Percentiles rank a stretch among this genome's conserved stretches.
Conservation (phyloP, 768 basidiomycete genomes). For the Austroboletus festivus region DNA sequence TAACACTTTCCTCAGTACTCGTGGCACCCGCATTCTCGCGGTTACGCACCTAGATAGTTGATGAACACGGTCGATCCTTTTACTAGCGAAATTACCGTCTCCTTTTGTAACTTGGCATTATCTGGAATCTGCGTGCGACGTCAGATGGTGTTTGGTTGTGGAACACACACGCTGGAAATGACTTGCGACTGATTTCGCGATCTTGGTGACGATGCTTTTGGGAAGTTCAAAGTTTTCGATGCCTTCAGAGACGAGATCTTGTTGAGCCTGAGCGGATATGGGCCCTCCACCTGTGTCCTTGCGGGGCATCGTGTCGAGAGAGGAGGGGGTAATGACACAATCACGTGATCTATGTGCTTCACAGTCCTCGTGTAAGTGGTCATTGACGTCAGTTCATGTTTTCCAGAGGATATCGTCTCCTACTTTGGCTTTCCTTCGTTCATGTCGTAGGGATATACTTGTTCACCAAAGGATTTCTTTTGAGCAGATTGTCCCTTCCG, state of each 20-base stretch:
- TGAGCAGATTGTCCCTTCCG: slow-evolving; percentile 54
- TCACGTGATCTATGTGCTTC: no score
- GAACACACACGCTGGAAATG: no score
- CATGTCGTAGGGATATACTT: slow-evolving; percentile 82
- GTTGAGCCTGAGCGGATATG: slow-evolving; percentile 72
- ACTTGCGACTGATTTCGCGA: slow-evolving; percentile 81
- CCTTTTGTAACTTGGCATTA: slow-evolving; percentile 84
- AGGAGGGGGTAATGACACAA: no score
- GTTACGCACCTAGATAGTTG: slow-evolving; percentile 75
- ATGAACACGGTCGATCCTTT: slow-evolving; percentile 95
- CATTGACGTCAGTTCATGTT: no score
- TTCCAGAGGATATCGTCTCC: slow-evolving; percentile 22
- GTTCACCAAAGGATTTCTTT: slow-evolving; percentile 89
- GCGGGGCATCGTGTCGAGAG: slow-evolving; percentile 49
- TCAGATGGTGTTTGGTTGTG: no score
- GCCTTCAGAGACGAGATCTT: slow-evolving; percentile 76
- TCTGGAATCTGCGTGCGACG: slow-evolving; percentile 67
- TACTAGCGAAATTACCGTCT: slow-evolving; percentile 77
- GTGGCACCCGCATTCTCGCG: no score
- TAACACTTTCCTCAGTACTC: no score
- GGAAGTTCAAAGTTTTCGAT: slow-evolving; percentile 91
- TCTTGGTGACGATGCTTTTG: slow-evolving; percentile 74
- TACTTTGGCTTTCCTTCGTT: slow-evolving; percentile 60
- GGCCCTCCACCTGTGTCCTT: slow-evolving; percentile 56
- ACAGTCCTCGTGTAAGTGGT: no score